Conservation (phyloP, 257 asterid genomes). For the Penstemon davidsonii region DNA sequence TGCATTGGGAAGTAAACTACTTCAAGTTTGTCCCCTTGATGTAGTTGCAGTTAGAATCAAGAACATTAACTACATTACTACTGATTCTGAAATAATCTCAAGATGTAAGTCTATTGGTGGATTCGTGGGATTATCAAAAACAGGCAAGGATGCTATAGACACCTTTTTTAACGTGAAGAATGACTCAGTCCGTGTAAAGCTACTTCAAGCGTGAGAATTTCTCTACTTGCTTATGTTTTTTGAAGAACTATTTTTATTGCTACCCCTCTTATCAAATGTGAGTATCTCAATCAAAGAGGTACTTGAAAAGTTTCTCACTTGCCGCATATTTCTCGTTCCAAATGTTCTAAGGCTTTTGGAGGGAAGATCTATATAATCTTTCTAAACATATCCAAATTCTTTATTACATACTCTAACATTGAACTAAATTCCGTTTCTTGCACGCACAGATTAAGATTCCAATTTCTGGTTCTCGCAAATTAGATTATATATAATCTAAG, state of each 20-base stretch:
- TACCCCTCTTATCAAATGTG: neutral
- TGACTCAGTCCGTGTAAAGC: neutral
- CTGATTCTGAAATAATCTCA: conserved; percentile 21
- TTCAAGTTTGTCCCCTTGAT: too few relatives aligned
- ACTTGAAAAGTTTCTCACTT: too few relatives aligned
- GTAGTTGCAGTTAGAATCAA: neutral
- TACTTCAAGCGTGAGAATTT: neutral
- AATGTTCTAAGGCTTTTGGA: too few relatives aligned
- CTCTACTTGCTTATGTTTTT: neutral
- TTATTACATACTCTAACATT: too few relatives aligned
- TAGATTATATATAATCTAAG: too few relatives aligned
- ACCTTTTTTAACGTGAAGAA: neutral
- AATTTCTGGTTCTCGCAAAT: too few relatives aligned
- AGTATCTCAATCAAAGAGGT: neutral
- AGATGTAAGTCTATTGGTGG: conserved; percentile 29
- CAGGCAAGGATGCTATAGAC: neutral
- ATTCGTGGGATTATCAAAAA: conserved; percentile 27
- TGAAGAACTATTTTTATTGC: neutral
- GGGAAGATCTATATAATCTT: too few relatives aligned
- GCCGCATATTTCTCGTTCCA: too few relatives aligned
- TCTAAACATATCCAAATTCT: too few relatives aligned
- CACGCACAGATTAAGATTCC: too few relatives aligned
- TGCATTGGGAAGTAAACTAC: conserved; percentile 28
- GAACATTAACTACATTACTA: conserved; percentile 23
- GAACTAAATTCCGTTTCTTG: too few relatives aligned